These are phyloP conservation scores for Ceriops zippeliana DNA, from an alignment of 345 rosid genomes.

Conservation along the genomic window DNA sequence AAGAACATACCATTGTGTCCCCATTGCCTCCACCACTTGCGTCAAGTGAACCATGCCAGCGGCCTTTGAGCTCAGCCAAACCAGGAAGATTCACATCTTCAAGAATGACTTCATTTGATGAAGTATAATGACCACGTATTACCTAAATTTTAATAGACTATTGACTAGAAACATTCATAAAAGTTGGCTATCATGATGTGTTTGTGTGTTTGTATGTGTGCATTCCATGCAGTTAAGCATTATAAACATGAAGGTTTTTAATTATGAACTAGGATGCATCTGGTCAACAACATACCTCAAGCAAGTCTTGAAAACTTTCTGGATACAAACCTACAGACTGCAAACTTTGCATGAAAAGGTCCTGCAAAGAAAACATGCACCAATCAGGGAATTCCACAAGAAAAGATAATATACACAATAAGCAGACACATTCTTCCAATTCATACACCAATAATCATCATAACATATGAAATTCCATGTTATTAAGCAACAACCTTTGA, in stretches of 20 bases:
- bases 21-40: constrained; percentile 99
- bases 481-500: constrained; percentile 65
- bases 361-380: constrained; percentile 46
- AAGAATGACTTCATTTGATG: constrained; percentile 64
- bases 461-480: constrained; percentile 8
- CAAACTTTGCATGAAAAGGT: constrained; percentile 88
- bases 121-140: constrained; percentile 55
- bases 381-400: constrained; percentile 8
- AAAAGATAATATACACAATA: constrained; percentile 9
- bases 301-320: constrained; percentile 74
- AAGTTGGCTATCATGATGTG: neutral
- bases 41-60: constrained; percentile 92
- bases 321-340: constrained; percentile 69
- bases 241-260: constrained; percentile 8
- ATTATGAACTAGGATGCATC: neutral
- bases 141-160: constrained; percentile 43
- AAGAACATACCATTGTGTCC: constrained; percentile 72
- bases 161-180: constrained; percentile 15
- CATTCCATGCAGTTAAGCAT: neutral
- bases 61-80: constrained; percentile 87
- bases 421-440: neutral
- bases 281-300: constrained; percentile 53
- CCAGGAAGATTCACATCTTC: constrained; percentile 86
- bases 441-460: constrained; percentile 1
- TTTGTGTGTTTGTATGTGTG: neutral